Evolutionary conservation across 345 rosid genomes (phyloP), one percentile per base, ranked within the genome.

Genomic region (Corchorus capsularis): DNA sequence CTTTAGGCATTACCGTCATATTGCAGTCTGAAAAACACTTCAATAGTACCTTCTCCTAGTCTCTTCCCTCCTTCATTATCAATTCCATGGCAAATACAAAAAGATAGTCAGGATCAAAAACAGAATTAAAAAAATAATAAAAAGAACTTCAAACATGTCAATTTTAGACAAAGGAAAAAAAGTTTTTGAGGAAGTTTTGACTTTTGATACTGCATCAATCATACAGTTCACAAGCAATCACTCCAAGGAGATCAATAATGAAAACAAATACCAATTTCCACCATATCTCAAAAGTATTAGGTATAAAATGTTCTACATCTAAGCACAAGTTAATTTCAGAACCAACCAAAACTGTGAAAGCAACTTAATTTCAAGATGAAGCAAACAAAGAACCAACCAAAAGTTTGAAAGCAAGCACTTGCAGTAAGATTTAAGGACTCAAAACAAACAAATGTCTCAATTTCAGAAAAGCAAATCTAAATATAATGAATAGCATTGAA

Each of bases 1-100:
- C 80, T 62, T 68, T 46, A 54, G 92, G 83, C 65, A 74, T 55
- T 62, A 77, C 67, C 80, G 74, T 72, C 67, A 17, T 75, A 70
- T 46, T 63, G 37, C 59, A 72, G 65, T 78, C 81, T 65, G 77
- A 63, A 57, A 57, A 60, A 53, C 49, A 52, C 65, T 68, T 50
- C 61, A 49, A 70, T 72, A 67, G 39, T 49, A 57, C 32, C 65
- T 69, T 55, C 75, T 66, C 62, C 62, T 73, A 74, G 46, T 74
- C 43, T 75, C 54, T 63, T 77, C 74, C 76, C 67, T 0, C 60
- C 71, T 53, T 70, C 73, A 79, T 75, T 62, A 77, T 32, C 74
- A 70, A 71, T 49, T 79, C 74, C 35, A 34, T 49, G 17, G 47
- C 60, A 62, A 6, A 73, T 22, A 62, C 47, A 62, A 17, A 45